phyloP scores from a whole-genome alignment of 768 basidiomycete species.

The Amanita brunnescens region DNA sequence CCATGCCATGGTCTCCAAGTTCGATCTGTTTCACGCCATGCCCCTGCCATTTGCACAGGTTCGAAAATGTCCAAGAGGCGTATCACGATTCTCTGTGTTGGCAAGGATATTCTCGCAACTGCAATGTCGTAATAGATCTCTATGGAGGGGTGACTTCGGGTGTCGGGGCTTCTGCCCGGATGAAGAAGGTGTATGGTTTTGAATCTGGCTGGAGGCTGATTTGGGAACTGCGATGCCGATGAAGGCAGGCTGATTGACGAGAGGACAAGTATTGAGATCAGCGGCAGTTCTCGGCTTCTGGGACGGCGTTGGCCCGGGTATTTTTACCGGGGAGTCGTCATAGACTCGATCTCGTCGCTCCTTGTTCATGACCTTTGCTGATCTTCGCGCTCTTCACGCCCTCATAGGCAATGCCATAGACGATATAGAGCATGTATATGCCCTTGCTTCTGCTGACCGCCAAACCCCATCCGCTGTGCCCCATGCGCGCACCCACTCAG shows the following conservation, averaged over 20 bases:
- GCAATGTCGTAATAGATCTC: not conserved
- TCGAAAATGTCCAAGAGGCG: not conserved
- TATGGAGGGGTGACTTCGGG: not conserved
- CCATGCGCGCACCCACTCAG: slow-evolving; percentile 10
- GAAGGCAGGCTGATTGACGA: slow-evolving; percentile 22
- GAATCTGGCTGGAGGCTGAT: not conserved
- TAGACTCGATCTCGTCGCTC: slow-evolving; percentile 4
- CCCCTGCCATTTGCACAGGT: not conserved
- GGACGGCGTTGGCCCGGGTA: not conserved
- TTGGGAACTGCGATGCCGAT: slow-evolving; percentile 7
- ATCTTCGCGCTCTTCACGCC: slow-evolving; percentile 53
- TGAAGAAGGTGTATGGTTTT: not conserved
- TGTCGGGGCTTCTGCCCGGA: slow-evolving; percentile 6
- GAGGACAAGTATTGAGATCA: slow-evolving; percentile 19
- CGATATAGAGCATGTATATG: slow-evolving; percentile 57
- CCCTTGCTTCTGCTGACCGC: slow-evolving; percentile 15
- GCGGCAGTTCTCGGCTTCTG: slow-evolving; percentile 12
- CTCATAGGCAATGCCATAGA: slow-evolving; percentile 62
- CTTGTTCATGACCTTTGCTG: slow-evolving; percentile 47
- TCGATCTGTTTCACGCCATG: not conserved
- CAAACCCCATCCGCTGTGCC: slow-evolving; percentile 7
- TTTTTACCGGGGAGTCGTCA: slow-evolving; percentile 3
- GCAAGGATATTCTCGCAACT: not conserved
- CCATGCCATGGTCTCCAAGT: not conserved
- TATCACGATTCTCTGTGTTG: too few species aligned